Evolutionary conservation across 2,329 filamentous ascomycete species (phyloP), one percentile per base, ranked within the genome.

Genomic region (Sclerotinia trifoliorum): DNA sequence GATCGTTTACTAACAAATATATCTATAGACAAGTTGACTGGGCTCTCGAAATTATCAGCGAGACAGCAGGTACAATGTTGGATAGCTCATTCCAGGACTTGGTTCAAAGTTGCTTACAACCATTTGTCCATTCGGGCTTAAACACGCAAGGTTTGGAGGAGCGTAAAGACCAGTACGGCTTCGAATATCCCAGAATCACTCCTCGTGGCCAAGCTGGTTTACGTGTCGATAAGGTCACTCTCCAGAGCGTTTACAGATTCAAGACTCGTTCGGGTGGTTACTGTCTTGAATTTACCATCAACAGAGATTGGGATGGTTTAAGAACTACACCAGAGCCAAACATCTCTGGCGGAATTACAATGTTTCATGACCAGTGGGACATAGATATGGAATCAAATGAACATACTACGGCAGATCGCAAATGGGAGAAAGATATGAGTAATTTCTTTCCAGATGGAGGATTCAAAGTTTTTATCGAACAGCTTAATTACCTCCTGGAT

Each of bases 331-430:
- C n/a, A 21, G 71, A 72, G 5, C 75, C 75, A n/a, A 51, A 63
- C 4, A 65, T 75, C 24, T 65, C 66, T 52, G 71, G 73, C 15
- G 70, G 73, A 51, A 71, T 77, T 8, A 72, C 75, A 1, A 72
- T 78, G 71, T 77, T 72, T 51, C 71, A 75, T 65, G 72, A 68
- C 3, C 58, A 69, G 11, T 78, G 77, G 77, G 75, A 77, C 29
- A 52, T 29, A 26, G 44, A 74, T 32, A 76, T 75, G 72, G 69
- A 71, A 52, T 72, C 72, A n/a, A 70, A 75, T 49, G 71, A 74
- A 49, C 42, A 69, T 8, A 72, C 69, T 2, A 71, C 67, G 15
- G 48, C 65, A 19, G 69, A 63, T 35, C 74, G 76, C 56, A 49
- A 65, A 13, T 78, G 73, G 73, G 67, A 72, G 24, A 19, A 48